phyloP scores from a whole-genome alignment of 202 grass and related monocot genomes.

The Bolboschoenoplectus hybrid region DNA sequence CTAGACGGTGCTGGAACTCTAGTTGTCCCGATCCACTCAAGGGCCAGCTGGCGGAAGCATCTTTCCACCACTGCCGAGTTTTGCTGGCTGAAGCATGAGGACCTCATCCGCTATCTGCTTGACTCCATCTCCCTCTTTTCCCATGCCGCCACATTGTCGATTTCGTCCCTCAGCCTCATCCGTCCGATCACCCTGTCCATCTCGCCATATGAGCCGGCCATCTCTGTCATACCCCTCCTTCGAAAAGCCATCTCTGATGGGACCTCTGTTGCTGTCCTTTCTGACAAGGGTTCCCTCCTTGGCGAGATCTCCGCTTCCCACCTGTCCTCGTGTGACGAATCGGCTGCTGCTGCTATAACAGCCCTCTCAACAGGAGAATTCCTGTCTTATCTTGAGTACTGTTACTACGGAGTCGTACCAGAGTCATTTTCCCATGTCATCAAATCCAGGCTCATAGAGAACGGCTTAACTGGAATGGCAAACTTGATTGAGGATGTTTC shows the following conservation, averaged over 20 bases:
- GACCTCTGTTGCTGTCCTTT: conserved; percentile 64
- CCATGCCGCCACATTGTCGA: conserved; percentile 58
- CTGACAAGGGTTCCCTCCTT: conserved; percentile 56
- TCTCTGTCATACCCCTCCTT: conserved; percentile 63
- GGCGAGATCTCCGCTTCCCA: conserved; percentile 67
- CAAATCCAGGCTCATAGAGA: conserved; percentile 56
- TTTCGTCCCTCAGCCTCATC: conserved; percentile 73
- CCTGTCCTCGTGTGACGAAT: conserved; percentile 59
- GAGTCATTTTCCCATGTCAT: conserved; percentile 56
- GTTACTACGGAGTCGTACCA: conserved; percentile 43
- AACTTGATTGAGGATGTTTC: conserved; percentile 73
- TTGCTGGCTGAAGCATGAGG: conserved; percentile 85
- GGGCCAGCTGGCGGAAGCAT: conserved; percentile 53
- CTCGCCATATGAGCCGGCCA: conserved; percentile 57
- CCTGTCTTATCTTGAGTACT: conserved; percentile 79
- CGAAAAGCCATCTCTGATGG: conserved; percentile 51
- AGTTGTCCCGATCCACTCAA: conserved; percentile 54
- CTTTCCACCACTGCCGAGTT: conserved; percentile 44
- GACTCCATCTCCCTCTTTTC: conserved; percentile 74
- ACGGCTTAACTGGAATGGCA: conserved; percentile 62
- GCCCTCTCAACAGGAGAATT: conserved; percentile 77
- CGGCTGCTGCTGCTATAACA: conserved; percentile 53
- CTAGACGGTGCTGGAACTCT: conserved; percentile 69
- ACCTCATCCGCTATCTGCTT: conserved; percentile 87
- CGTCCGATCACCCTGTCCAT: conserved; percentile 53